Evolutionary conservation across 805 yeast species (phyloP), one percentile per base, ranked within the genome.

Genomic region (Candida broadrunensis): DNA sequence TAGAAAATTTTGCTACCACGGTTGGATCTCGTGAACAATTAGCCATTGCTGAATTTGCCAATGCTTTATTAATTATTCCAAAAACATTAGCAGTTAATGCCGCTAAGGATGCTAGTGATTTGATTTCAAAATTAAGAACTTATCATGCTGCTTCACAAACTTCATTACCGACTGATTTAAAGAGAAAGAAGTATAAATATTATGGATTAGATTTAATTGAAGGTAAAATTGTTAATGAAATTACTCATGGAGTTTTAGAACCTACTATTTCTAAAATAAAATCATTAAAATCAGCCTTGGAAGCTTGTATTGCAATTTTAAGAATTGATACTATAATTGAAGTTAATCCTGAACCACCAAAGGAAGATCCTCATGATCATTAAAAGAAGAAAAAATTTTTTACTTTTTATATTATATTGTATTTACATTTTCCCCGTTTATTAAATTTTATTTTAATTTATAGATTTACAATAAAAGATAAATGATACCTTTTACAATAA

Each of bases 251-350:
- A 47, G 97, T 93, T 21, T 75, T 93, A 51, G 99, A 93, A 66
- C 99, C 99, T 40, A 86, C 97, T 14, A 75, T 93, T 58, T 83
- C 95, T 56, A 93, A 93, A 71, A 77, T 93, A 58, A 90, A 89
- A 65, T 83, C 96, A 9, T 78, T 95, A 61, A 90, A 95, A 66
- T 84, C 95, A 45, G 98, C 99, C 5, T 78, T 93, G 51, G 99
- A 93, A 72, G 99, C 99, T 2, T 93, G 99, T 69, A 83, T 95
- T 64, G 96, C 98, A 26, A 93, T 93, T 49, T 75, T 95, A 55
- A 83, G 99, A 75, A 93, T 93, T 57, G 99, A 93, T 65, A 93
- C 99, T 37, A 90, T 91, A 95, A 91, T 93, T 57, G 87, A 88
- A 36, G 96, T 93, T 47, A 95, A 91, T 55, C 99, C 99, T 11